Base-by-base conservation (phyloP, 2,329 filamentous ascomycete genomes). In the Blumeria hordei region DNA sequence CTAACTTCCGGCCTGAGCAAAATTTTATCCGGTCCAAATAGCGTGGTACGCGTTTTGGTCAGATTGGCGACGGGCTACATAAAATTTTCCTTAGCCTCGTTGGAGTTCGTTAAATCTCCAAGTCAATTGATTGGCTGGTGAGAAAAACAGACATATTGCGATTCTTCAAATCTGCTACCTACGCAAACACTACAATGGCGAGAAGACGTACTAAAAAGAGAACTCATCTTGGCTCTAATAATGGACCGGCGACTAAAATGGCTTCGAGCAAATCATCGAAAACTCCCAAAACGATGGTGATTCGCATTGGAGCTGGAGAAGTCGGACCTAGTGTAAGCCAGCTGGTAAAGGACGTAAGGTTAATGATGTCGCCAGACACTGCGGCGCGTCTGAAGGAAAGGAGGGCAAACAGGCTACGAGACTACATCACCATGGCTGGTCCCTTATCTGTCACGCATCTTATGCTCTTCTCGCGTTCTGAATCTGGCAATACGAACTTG, bases 221-320 rank as follows among this genome's bases (percentile, higher is more conserved):
- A 67, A 94, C 88, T 58, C 88, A 94, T 68, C 69, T 81, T 55
- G 80, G 81, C 58, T 77, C 81, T 53, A 75, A 72, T 58, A 68
- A 72, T 58, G 70, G 74, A 62, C 63, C 72, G 63, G 62, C 70
- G 59, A 60, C 72, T 63, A 74, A 75, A 59, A 71, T 74, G 45
- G 74, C 77, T 56, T 33, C 55, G 21, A 78, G 80, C 68, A 75
- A 78, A 57, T 76, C 80, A 28, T 73, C 76, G 54, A 78, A 80
- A 60, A 75, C 80, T 54, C 92, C 92, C 36, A 95, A 95, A 74
- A 93, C 84, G 67, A 95, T 98, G 90, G 90, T 98, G 57, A 94
- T 98, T 68, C 85, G 92, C 62, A 88, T 95, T 64, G 92, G 92
- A 63, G 90, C 88, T 62, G 85, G 88, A 63, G 86, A 95, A 66